phyloP scores from a whole-genome alignment of 345 rosid species.

The Boechera stricta region DNA sequence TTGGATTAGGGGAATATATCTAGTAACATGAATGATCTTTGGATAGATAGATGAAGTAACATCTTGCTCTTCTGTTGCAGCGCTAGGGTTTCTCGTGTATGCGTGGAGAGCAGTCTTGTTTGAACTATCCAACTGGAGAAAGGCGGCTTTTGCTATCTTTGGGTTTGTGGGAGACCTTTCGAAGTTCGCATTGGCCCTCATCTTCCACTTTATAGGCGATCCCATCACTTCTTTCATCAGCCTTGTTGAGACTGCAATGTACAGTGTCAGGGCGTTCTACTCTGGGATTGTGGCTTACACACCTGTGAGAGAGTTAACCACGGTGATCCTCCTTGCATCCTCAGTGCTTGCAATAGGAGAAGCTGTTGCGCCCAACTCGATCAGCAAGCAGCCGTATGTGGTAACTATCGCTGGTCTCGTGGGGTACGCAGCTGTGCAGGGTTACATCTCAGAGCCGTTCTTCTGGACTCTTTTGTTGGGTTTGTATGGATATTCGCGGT shows the following conservation, averaged over 20 bases:
- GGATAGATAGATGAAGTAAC: neutral
- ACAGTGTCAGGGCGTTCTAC: slow-evolving; percentile 68
- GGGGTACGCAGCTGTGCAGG: slow-evolving; percentile 76
- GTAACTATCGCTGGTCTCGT: slow-evolving; percentile 71
- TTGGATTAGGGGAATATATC: slow-evolving; percentile 2
- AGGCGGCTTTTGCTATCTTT: slow-evolving; percentile 48
- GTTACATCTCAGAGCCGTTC: slow-evolving; percentile 77
- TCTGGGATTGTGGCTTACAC: slow-evolving; percentile 72
- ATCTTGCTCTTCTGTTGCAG: slow-evolving; percentile 51
- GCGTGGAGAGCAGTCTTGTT: slow-evolving; percentile 89
- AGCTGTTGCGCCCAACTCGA: slow-evolving; percentile 67
- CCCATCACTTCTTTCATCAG: slow-evolving; percentile 65
- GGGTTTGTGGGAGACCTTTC: slow-evolving; percentile 64
- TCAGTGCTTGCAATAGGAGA: slow-evolving; percentile 81
- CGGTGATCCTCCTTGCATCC: slow-evolving; percentile 69
- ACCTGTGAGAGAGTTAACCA: slow-evolving; percentile 68
- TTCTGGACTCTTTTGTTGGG: slow-evolving; percentile 81
- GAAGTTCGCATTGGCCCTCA: slow-evolving; percentile 65
- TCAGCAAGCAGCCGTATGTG: slow-evolving; percentile 64
- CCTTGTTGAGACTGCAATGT: slow-evolving; percentile 60
- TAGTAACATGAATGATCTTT: neutral
- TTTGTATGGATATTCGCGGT: slow-evolving; percentile 62
- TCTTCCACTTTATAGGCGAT: slow-evolving; percentile 81
- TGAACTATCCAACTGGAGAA: slow-evolving; percentile 79
- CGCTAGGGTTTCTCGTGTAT: slow-evolving; percentile 70